Evolutionary conservation across 1,139 yeast genomes (phyloP).

Genomic region (Taphrina deformans): DNA sequence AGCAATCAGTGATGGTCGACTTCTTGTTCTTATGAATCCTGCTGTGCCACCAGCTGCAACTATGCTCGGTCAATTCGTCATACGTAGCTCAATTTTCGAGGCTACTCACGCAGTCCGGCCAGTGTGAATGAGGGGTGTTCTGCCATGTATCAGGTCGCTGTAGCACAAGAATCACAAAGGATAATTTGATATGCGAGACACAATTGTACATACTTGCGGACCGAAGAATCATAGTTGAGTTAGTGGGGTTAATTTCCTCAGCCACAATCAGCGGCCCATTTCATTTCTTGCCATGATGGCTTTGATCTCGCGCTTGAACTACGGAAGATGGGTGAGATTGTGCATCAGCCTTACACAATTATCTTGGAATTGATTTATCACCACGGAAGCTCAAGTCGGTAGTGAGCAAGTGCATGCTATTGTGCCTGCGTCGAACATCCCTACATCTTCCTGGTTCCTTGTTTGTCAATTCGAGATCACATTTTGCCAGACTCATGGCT

Average conservation of each 20-base stretch:
- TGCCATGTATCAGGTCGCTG: constrained; percentile 8
- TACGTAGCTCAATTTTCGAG: neutral
- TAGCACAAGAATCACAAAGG: neutral
- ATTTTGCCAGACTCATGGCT: constrained; percentile 2
- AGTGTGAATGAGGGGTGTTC: constrained; percentile 71
- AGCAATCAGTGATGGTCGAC: constrained; percentile 77
- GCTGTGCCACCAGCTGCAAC: constrained; percentile 69
- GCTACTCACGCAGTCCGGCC: constrained; percentile 55
- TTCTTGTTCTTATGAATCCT: constrained; percentile 66
- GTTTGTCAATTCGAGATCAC: neutral
- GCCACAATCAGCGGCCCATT: neutral
- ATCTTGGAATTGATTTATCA: neutral
- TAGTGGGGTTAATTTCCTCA: neutral
- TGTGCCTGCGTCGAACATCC: neutral
- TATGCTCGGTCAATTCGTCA: neutral
- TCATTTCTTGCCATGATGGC: neutral
- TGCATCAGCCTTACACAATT: neutral
- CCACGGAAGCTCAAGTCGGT: neutral
- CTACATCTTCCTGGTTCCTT: neutral
- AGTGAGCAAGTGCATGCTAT: constrained; percentile 9
- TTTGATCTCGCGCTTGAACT: neutral
- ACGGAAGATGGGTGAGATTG: neutral
- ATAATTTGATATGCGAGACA: too few species aligned
- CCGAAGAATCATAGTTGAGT: too few species aligned
- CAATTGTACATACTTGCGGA: too few species aligned